Evolutionary conservation across 768 basidiomycete species (phyloP), one percentile per base, ranked within the genome.

Genomic region (Auricularia cornea): DNA sequence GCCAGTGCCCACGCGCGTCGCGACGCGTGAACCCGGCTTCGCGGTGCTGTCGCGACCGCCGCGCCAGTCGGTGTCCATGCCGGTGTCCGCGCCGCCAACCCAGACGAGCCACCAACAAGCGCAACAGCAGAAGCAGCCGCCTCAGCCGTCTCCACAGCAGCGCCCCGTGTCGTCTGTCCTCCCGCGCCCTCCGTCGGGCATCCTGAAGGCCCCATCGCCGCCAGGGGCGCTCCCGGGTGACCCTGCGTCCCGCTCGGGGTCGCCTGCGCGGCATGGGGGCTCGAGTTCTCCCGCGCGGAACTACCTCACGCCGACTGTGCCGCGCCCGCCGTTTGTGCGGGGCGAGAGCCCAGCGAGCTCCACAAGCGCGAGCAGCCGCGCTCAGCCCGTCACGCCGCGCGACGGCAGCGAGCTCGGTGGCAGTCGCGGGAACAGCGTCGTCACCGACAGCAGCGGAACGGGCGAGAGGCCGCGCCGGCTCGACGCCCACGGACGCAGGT

Each of bases 271-370:
- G 12, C 10, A 20, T n/a, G 16, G 12, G 11, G 30, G 29, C 20
- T 38, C 29, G 10, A 59, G n/a, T 26, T 20, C 18, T 2, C n/a
- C 31, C 59, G 69, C 40, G 68, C 56, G 16, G 35, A 38, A 23
- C 62, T 52, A 29, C 38, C 35, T 59, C 57, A 6, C 30, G 51
- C 20, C 54, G 26, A 30, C 57, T 0, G 66, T 70, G 40, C 75
- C 75, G 6, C 69, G 63, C 8, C 83, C 82, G 64, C 89, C 89
- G 5, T 91, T 90, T 70, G 84, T 72, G 29, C 73, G 76, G 31
- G 77, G 86, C 14, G 81, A 87, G 64, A 91, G 89, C 69, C 90
- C 90, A 14, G 87, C 88, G 14, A 92, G 90, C 70, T 93, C 91
- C 32, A 90, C 88, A 16, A 90, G 88, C 70, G 92, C 90, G 64